A percentile compares a stretch with the other conserved stretches of the same genome.
These are phyloP conservation scores for Leucosporidium scottii DNA, from an alignment of 768 basidiomycete genomes.

Conservation along the genomic window DNA sequence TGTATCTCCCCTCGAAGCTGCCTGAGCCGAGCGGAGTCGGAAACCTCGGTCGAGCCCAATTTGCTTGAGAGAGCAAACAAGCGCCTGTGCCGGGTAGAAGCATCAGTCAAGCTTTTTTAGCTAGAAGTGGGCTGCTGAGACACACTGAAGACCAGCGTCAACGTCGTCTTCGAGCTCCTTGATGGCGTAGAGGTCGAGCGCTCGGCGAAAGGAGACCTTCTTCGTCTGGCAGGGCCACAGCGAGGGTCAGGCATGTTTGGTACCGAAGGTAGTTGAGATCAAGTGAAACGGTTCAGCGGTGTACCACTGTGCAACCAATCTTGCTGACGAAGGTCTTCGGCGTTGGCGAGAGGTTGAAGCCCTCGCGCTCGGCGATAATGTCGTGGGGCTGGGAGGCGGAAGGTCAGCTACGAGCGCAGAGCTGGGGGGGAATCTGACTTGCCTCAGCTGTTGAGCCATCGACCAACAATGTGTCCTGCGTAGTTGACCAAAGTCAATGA, in stretches of 20 bases:
- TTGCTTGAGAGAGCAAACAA: not conserved
- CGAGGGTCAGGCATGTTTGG: too few species aligned
- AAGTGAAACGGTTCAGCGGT: too few species aligned
- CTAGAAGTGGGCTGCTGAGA: not conserved
- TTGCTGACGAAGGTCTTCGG: not conserved
- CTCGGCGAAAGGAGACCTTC: not conserved
- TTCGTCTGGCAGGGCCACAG: not conserved
- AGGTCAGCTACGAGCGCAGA: not conserved
- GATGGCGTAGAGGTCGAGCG: not conserved
- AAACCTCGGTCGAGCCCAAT: not conserved
- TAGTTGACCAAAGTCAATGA: not conserved
- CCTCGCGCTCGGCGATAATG: not conserved
- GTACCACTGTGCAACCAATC: not conserved
- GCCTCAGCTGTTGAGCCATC: not conserved
- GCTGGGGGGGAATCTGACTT: not conserved
- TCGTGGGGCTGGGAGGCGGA: not conserved
- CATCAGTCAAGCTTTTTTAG: too few species aligned
- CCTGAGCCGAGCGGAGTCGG: not conserved
- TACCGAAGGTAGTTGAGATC: too few species aligned
- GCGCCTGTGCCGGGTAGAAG: not conserved
- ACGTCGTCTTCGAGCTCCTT: slow-evolving; percentile 8
- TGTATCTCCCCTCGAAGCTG: not conserved
- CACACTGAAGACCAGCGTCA: not conserved
- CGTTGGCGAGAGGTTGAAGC: not conserved
- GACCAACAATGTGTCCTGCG: too few species aligned